phyloP scores from a whole-genome alignment of 2,329 filamentous ascomycete genomes.

The Ascocoryne sarcoides region DNA sequence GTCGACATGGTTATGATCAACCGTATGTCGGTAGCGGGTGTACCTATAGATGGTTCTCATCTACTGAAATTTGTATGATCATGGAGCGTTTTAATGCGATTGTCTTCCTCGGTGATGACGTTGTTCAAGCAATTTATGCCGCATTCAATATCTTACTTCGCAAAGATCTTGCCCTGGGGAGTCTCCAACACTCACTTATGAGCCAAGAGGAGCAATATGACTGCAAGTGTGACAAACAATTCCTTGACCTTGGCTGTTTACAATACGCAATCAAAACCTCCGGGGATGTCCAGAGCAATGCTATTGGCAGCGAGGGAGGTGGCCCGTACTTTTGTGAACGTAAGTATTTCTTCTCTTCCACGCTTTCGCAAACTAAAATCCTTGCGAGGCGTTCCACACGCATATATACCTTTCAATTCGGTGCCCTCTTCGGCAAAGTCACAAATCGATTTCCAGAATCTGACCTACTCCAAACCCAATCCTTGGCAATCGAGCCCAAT shows the following conservation, averaged over 20 bases:
- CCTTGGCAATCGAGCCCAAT: slow-evolving; percentile 33
- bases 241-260: slow-evolving; percentile 28
- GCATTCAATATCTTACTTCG: slow-evolving; percentile 37
- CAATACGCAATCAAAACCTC: slow-evolving; percentile 21
- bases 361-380: no score
- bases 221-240: slow-evolving; percentile 35
- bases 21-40: slow-evolving; percentile 31
- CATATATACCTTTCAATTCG: slow-evolving; percentile 28
- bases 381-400: slow-evolving; percentile 30
- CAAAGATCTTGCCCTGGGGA: slow-evolving; percentile 32
- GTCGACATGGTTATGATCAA: slow-evolving; percentile 33
- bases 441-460: slow-evolving; percentile 27
- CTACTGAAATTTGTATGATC: slow-evolving; percentile 35
- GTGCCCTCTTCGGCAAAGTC: slow-evolving; percentile 26
- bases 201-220: slow-evolving; percentile 23
- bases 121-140: slow-evolving; percentile 33
- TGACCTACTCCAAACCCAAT: slow-evolving; percentile 23
- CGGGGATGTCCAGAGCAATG: slow-evolving; percentile 13
- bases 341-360: slow-evolving; percentile 4
- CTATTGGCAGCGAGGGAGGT: slow-evolving; percentile 6
- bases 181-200: slow-evolving; percentile 33
- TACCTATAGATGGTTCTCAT: slow-evolving; percentile 35
- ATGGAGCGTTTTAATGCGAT: slow-evolving; percentile 34
- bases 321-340: slow-evolving; percentile 13
- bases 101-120: slow-evolving; percentile 34